Evolutionary conservation across 73 alveolate species (phyloP).

Genomic region (Paramecium sonneborni): DNA sequence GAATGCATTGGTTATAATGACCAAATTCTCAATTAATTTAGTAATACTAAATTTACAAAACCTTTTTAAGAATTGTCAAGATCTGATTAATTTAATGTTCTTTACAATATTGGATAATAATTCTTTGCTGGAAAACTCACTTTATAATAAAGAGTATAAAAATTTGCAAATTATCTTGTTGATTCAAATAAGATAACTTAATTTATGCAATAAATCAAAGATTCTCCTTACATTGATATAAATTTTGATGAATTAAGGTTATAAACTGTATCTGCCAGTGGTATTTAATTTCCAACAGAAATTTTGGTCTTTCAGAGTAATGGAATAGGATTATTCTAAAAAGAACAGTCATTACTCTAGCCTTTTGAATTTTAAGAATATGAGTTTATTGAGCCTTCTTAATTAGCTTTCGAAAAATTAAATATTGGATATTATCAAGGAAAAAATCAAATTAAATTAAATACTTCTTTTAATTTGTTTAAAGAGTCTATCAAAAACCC

Average conservation of each 20-base stretch:
- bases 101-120: neutral
- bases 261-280: neutral
- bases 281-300: constrained; percentile 1
- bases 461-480: neutral
- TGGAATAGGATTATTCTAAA: neutral
- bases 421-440: constrained; percentile 21
- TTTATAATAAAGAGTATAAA: neutral
- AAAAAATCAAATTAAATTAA: neutral
- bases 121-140: constrained; percentile 37
- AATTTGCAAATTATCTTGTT: neutral
- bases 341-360: neutral
- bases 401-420: neutral
- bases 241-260: neutral
- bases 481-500: neutral
- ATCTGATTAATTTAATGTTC: neutral
- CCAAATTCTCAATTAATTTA: neutral
- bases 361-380: neutral
- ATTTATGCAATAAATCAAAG: neutral
- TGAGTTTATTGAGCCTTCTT: neutral
- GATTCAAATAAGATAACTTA: neutral
- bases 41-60: neutral
- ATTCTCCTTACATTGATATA: neutral
- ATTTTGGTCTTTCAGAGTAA: neutral
- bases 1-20: neutral
- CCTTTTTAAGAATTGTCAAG: neutral